Evolutionary conservation across 768 basidiomycete genomes (phyloP).

Genomic region (Clavulina sp.): DNA sequence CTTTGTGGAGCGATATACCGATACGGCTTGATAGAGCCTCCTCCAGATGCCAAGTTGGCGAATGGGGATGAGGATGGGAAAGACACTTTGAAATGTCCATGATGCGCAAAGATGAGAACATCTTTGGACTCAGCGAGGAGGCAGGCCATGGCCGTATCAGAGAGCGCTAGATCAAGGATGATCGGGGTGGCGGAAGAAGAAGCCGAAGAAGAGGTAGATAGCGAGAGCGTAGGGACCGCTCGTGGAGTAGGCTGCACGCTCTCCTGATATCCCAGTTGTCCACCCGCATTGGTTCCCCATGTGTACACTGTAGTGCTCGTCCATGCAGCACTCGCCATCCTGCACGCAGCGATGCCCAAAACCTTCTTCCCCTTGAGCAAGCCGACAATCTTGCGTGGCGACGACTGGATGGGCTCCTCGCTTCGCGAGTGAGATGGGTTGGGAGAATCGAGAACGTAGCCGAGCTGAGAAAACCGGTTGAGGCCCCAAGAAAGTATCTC

Average conservation of each 20-base stretch:
- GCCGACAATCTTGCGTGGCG: slow-evolving; percentile 57
- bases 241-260: slow-evolving; percentile 63
- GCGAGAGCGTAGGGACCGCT: slow-evolving; percentile 59
- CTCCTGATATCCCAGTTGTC: slow-evolving; percentile 60
- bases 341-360: slow-evolving; percentile 69
- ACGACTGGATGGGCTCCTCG: slow-evolving; percentile 62
- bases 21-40: slow-evolving; percentile 52
- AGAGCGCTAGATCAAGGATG: not conserved
- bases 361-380: slow-evolving; percentile 64
- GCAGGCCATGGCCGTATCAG: slow-evolving; percentile 75
- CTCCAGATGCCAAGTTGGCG: slow-evolving; percentile 55
- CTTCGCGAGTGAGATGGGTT: slow-evolving; percentile 14
- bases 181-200: too few species aligned
- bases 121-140: slow-evolving; percentile 55
- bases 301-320: slow-evolving; percentile 55
- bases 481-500: slow-evolving; percentile 84
- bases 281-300: slow-evolving; percentile 83
- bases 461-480: slow-evolving; percentile 77
- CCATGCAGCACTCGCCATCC: slow-evolving; percentile 80
- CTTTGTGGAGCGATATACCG: slow-evolving; percentile 68
- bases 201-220: too few species aligned
- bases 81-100: slow-evolving; percentile 40
- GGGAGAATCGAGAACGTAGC: slow-evolving; percentile 53
- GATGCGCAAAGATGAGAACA: slow-evolving; percentile 69
- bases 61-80: not conserved